phyloP scores from a whole-genome alignment of 305 asterid species.

The Plantago coronopus region DNA sequence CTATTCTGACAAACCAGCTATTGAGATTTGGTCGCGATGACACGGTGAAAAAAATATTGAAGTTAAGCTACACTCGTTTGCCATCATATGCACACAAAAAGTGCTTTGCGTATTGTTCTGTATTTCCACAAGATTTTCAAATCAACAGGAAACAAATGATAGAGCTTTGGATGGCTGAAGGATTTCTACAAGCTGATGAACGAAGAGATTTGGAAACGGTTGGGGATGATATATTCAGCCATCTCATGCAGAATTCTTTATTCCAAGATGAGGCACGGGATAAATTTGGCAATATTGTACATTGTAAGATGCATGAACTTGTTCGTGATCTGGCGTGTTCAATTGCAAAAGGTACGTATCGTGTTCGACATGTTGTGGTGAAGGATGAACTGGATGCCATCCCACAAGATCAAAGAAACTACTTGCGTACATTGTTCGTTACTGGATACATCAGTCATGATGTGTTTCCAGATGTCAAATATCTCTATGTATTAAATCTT shows the following conservation, averaged over 20 bases:
- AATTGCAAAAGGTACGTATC: background rate
- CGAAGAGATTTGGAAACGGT: conserved; percentile 11
- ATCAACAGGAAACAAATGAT: conserved; percentile 20
- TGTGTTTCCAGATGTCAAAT: conserved; percentile 8
- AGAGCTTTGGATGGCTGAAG: conserved; percentile 34
- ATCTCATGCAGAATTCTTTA: conserved; percentile 23
- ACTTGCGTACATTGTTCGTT: conserved; percentile 19
- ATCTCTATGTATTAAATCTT: conserved; percentile 12
- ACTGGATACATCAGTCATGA: background rate
- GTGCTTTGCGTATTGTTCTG: conserved; percentile 39
- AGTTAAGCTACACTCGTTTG: conserved; percentile 31
- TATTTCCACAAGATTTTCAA: conserved; percentile 20
- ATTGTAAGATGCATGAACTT: conserved; percentile 33
- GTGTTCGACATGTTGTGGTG: background rate
- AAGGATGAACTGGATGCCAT: background rate
- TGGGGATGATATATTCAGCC: conserved; percentile 21
- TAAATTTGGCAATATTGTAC: background rate
- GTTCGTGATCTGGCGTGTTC: background rate
- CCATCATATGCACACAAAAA: conserved; percentile 25
- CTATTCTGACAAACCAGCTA: background rate
- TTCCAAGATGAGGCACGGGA: conserved; percentile 20
- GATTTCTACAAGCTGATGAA: conserved; percentile 12
- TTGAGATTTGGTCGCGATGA: conserved; percentile 6
- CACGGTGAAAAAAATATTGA: conserved; percentile 19
- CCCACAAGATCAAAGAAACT: background rate